Conservation (phyloP, 495 filamentous ascomycete species). For the Aspergillus biplanus region DNA sequence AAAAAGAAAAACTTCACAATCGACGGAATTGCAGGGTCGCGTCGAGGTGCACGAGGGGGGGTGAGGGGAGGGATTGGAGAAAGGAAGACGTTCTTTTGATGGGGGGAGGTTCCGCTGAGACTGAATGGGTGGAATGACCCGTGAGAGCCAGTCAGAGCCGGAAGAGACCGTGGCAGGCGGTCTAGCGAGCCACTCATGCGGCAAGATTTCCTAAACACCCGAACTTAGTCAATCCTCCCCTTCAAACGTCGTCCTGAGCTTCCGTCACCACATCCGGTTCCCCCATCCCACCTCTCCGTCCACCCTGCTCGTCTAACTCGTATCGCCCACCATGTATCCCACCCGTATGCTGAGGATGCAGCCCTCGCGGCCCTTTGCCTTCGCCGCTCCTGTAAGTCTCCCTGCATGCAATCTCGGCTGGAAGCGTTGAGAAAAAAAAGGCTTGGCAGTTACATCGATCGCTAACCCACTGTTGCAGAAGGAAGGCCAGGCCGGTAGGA, state of each 20-base stretch:
- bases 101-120: slow-evolving; percentile 26
- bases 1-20: slow-evolving; percentile 20
- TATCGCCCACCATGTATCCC: slow-evolving; percentile 61
- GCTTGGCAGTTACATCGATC: slow-evolving; percentile 29
- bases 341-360: slow-evolving; percentile 62
- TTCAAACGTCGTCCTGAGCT: slow-evolving; percentile 26
- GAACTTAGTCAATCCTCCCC: slow-evolving; percentile 31
- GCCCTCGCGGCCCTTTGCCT: slow-evolving; percentile 65
- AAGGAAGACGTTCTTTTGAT: slow-evolving; percentile 17
- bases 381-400: slow-evolving; percentile 77
- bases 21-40: slow-evolving; percentile 17
- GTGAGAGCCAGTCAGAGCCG: slow-evolving; percentile 42
- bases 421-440: slow-evolving; percentile 23
- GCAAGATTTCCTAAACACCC: slow-evolving; percentile 46
- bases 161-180: slow-evolving; percentile 44
- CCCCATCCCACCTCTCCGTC: slow-evolving; percentile 24
- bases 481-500: slow-evolving; percentile 81
- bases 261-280: slow-evolving; percentile 29
- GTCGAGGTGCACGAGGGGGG: slow-evolving; percentile 20
- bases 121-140: slow-evolving; percentile 32
- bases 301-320: slow-evolving; percentile 7
- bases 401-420: neutral
- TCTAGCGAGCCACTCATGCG: slow-evolving; percentile 51
- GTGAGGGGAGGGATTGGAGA: slow-evolving; percentile 35
- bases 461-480: slow-evolving; percentile 61